Base-by-base conservation (phyloP, 371 early-diverging fungal genomes). In the Lichtheimia ornata region DNA sequence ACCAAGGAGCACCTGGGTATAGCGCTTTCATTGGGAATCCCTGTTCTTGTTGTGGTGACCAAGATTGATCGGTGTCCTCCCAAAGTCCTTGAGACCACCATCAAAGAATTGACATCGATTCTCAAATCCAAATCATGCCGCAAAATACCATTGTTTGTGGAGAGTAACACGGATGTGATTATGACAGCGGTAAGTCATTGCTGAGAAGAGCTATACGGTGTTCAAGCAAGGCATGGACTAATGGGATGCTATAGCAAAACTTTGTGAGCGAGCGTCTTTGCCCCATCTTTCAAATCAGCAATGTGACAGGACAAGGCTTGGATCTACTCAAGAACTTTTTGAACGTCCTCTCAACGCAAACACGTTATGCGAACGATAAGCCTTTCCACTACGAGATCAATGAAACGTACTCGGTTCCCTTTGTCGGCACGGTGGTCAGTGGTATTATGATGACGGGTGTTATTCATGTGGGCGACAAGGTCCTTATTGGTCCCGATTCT, bases 261-360 rank as follows among this genome's bases (percentile, higher is more conserved):
- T 94, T 90, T 80, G 89, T 91, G 41, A 89, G 87, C 58, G 93
- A 91, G 64, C 88, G 96, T 24, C 76, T 95, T 24, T 96, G 97
- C 62, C 97, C 97, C 2, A 87, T 96, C n/a, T 96, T 96, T 74
- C 89, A 92, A 69, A 88, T 96, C 22, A 91, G 92, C 64, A 96
- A 95, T 65, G 92, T 96, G n/a, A 92, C 91, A 12, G 97, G 96
- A 17, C 87, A 88, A 63, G 95, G 95, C 0, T 68, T 96, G 41
- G 91, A 91, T 65, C 54, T 87, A n/a, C 82, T 96, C 58, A 86
- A 86, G 59, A 83, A 84, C 58, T 96, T 94, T 70, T 73, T 96
- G 58, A 95, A 96, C 61, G 72, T 94, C 2, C 68, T 95, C 54
- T 93, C 91, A 2, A 81, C 86, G 13, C 77, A 87, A 49, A 78